Percentiles rank a stretch among this genome's conserved stretches.
Conservation (phyloP, 805 yeast species). For the Kodamaea kaohsiungensis region DNA sequence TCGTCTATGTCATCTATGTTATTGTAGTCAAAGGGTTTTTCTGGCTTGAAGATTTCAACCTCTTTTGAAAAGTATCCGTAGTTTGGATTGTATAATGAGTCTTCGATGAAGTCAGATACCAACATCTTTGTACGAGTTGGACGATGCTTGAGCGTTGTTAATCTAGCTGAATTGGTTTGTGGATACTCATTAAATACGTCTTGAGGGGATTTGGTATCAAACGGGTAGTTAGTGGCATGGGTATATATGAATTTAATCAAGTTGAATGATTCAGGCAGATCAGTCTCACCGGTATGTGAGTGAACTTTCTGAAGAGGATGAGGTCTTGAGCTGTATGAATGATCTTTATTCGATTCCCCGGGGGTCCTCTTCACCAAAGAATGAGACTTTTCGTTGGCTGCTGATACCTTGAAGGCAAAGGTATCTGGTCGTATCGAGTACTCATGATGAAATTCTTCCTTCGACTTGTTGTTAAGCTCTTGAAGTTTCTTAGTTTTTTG, state of each 20-base stretch:
- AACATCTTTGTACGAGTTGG: slow-evolving; percentile 70
- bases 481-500: slow-evolving; percentile 18
- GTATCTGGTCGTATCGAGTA: slow-evolving; percentile 48
- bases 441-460: slow-evolving; percentile 35
- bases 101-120: slow-evolving; percentile 80
- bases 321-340: slow-evolving; percentile 4
- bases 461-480: slow-evolving; percentile 11
- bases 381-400: slow-evolving; percentile 19
- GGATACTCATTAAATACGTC: slow-evolving; percentile 41
- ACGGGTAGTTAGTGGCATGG: slow-evolving; percentile 44
- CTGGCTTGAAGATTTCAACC: slow-evolving; percentile 74
- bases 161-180: slow-evolving; percentile 30
- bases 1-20: slow-evolving; percentile 63
- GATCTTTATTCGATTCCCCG: not conserved
- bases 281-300: not conserved
- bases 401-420: slow-evolving; percentile 42
- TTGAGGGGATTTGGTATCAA: slow-evolving; percentile 37
- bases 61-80: slow-evolving; percentile 83
- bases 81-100: slow-evolving; percentile 74
- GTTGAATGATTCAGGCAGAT: slow-evolving; percentile 20
- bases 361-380: slow-evolving; percentile 11
- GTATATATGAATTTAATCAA: slow-evolving; percentile 37
- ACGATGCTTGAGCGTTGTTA: slow-evolving; percentile 39
- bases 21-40: slow-evolving; percentile 62
- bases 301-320: slow-evolving; percentile 29